Base-by-base conservation (phyloP, 441 rosid genomes). In the Theobroma grandiflorum region DNA sequence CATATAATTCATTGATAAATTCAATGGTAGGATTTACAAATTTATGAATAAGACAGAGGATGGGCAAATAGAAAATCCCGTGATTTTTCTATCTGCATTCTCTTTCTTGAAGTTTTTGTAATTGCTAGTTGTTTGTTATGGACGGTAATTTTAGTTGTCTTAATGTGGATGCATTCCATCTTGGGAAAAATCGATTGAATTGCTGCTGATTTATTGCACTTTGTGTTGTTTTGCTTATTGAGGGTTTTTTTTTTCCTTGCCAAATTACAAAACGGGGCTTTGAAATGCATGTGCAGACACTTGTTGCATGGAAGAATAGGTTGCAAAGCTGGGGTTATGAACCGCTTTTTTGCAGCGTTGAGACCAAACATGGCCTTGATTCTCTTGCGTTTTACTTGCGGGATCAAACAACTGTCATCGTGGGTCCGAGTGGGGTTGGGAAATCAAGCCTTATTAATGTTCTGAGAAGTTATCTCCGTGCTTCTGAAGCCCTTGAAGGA, bases 351-450 rank as follows among this genome's bases (percentile, higher is more conserved):
- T 93, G 98, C 80, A 96, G 98, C 50, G 95, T 93, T 69, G 93
- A 94, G 38, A 85, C 97, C 18, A 86, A 85, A 78, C 75, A 58
- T 2, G 97, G 97, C 63, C 95, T 96, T 70, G 95, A 91, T 69
- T 79, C 88, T 0, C 89, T 96, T 52, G 89, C 94, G 4, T 88
- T 78, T 43, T 75, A 75, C 57, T 72, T 96, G 88, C 87, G 89
- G 81, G 89, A 92, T 84, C 97, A 92, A 79, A 96, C 94, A 15
- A 90, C 94, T 9, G 99, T 96, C 66, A 85, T 94, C 68, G 97
- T 94, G 49, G 98, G 98, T 52, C 99, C 99, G 14, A 96, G 99
- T 85, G 99, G 99, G 83, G 99, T 94, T 26, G 98, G 99, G 66
- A 96, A 96, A 83, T 94, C 98, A 38, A 96, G 99, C 80, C 85